Evolutionary conservation across 2,329 filamentous ascomycete genomes (phyloP).

Genomic region (Tolypocladium nubicola): DNA sequence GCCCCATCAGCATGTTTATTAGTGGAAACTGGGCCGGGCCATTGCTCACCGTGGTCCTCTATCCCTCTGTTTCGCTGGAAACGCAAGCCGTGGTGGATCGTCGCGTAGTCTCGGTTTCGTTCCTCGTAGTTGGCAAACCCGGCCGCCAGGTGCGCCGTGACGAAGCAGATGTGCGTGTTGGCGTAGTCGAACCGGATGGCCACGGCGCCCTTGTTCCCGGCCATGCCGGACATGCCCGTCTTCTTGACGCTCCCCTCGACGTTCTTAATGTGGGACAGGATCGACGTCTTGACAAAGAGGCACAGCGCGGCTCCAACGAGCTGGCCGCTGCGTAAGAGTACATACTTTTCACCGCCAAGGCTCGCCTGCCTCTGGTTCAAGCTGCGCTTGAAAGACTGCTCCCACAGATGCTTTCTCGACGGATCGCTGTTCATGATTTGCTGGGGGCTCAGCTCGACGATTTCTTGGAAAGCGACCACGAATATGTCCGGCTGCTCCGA

Average conservation of each 20-base stretch:
- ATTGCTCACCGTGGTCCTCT: slow-evolving; percentile 64
- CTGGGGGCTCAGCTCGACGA: slow-evolving; percentile 93
- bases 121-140: slow-evolving; percentile 97
- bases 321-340: slow-evolving; percentile 82
- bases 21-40: neutral
- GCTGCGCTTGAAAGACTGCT: slow-evolving; percentile 65
- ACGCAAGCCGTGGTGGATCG: slow-evolving; percentile 74
- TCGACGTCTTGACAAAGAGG: slow-evolving; percentile 76
- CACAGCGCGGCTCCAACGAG: slow-evolving; percentile 88
- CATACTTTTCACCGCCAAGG: slow-evolving; percentile 66
- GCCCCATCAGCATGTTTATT: neutral
- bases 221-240: slow-evolving; percentile 88
- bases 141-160: slow-evolving; percentile 91
- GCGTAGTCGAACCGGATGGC: slow-evolving; percentile 93
- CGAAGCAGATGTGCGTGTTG: slow-evolving; percentile 85
- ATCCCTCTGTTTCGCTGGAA: slow-evolving; percentile 90
- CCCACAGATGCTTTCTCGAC: slow-evolving; percentile 74
- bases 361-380: slow-evolving; percentile 62
- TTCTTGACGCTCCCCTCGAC: slow-evolving; percentile 96
- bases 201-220: slow-evolving; percentile 95
- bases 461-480: slow-evolving; percentile 91
- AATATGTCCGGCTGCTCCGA: slow-evolving; percentile 70
- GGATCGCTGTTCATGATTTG: slow-evolving; percentile 99
- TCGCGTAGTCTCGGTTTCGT: slow-evolving; percentile 84
- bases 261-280: slow-evolving; percentile 78